A percentile compares a stretch with the other conserved stretches of the same genome.
These are phyloP conservation scores for Larix kaempferi DNA, from an alignment of 75 land plant species.

Conservation along the genomic window DNA sequence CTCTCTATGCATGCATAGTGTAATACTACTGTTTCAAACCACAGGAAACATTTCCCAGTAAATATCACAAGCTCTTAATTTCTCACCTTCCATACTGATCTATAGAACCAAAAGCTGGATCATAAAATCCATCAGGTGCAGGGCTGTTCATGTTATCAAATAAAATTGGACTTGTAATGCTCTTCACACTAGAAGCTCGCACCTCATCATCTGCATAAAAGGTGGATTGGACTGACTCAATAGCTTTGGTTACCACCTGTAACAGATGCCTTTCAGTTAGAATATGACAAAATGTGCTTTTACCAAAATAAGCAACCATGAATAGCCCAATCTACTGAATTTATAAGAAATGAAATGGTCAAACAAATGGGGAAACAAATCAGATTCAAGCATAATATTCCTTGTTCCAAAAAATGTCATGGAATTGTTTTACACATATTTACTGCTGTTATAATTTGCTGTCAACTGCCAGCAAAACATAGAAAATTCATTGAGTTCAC, in stretches of 20 bases:
- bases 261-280: constrained; percentile 7
- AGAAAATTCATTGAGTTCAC: too few relatives aligned
- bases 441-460: too few relatives aligned
- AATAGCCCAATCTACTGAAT: too few relatives aligned
- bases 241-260: constrained; percentile 53
- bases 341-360: too few relatives aligned
- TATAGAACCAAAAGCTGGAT: constrained; percentile 76
- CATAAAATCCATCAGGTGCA: constrained; percentile 76
- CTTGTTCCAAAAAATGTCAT: too few relatives aligned
- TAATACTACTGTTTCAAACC: background rate
- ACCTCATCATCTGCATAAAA: constrained; percentile 72
- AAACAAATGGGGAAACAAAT: too few relatives aligned
- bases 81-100: constrained; percentile 22
- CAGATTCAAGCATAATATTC: too few relatives aligned
- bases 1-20: background rate
- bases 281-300: background rate
- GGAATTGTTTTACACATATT: too few relatives aligned
- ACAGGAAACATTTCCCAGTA: background rate
- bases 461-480: too few relatives aligned
- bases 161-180: constrained; percentile 54
- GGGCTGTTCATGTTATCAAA: constrained; percentile 53
- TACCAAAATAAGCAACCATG: background rate
- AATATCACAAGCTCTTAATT: background rate
- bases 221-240: constrained; percentile 58
- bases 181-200: constrained; percentile 54